Conservation (phyloP, 1,139 yeast genomes). For the Yamadazyma siamensis region DNA sequence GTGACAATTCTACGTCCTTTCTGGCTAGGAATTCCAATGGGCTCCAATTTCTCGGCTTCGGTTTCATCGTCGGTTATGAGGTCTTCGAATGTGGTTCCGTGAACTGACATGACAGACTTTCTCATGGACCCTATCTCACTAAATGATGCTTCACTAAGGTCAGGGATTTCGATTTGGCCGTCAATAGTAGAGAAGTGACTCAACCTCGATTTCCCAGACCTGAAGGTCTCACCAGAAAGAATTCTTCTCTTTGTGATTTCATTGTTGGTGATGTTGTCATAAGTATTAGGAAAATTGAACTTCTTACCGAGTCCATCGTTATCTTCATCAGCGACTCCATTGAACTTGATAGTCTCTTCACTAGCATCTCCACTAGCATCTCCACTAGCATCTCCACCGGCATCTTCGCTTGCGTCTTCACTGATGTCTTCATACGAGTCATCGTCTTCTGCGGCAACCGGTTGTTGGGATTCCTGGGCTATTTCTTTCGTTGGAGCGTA, state of each 20-base stretch:
- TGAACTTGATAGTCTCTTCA: slow-evolving; percentile 11
- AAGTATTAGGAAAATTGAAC: slow-evolving; percentile 40
- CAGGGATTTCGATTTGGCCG: slow-evolving; percentile 47
- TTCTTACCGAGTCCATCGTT: slow-evolving; percentile 34
- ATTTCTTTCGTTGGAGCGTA: slow-evolving; percentile 2
- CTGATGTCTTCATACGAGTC: background rate
- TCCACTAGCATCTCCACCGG: background rate
- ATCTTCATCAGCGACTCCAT: slow-evolving; percentile 16
- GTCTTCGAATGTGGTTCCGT: slow-evolving; percentile 32
- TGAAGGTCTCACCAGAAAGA: slow-evolving; percentile 14
- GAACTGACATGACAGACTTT: slow-evolving; percentile 19
- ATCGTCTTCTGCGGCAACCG: slow-evolving; percentile 1
- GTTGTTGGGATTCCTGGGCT: slow-evolving; percentile 2
- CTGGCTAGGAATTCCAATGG: slow-evolving; percentile 34
- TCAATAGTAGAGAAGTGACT: slow-evolving; percentile 24
- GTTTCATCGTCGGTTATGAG: slow-evolving; percentile 18
- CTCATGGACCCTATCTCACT: slow-evolving; percentile 17
- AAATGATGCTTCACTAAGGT: slow-evolving; percentile 26
- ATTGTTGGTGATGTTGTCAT: slow-evolving; percentile 32
- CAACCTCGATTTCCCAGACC: slow-evolving; percentile 18
- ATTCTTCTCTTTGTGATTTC: slow-evolving; percentile 18
- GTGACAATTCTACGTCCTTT: slow-evolving; percentile 28
- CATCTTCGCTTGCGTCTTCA: slow-evolving; percentile 1
- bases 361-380: slow-evolving; percentile 4
- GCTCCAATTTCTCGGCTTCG: slow-evolving; percentile 21